Percentiles rank a stretch among this genome's conserved stretches.
These are phyloP conservation scores for Backusella sp. DNA, from an alignment of 192 early-diverging fungal genomes.

Conservation along the genomic window DNA sequence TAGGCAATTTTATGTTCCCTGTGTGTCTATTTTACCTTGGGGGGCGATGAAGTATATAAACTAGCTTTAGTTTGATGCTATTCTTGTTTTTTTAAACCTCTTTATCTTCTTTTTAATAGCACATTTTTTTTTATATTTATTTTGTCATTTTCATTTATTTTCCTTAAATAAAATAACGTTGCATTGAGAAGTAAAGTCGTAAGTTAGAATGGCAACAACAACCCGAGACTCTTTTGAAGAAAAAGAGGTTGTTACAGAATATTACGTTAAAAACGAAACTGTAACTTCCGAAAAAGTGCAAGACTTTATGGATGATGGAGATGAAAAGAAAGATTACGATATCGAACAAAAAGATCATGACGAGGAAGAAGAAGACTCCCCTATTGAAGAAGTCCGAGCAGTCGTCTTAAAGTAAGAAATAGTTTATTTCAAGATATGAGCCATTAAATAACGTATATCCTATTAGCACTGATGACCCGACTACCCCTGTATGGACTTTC, in stretches of 20 bases:
- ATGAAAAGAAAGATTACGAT: neutral
- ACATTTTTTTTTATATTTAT: neutral
- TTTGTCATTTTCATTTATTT: neutral
- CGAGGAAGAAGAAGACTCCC: constrained; percentile 39
- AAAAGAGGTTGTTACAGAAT: neutral
- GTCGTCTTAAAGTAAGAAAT: constrained; percentile 41
- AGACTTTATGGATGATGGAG: neutral
- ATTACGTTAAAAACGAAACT: neutral
- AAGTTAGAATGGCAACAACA: neutral
- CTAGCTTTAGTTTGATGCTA: neutral
- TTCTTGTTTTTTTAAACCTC: neutral
- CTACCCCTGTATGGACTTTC: constrained; percentile 48
- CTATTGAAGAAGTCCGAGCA: constrained; percentile 46
- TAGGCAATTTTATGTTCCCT: neutral
- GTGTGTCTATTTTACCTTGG: neutral
- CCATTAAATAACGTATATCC: neutral
- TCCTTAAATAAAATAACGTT: neutral
- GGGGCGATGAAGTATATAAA: neutral
- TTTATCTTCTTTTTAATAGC: neutral
- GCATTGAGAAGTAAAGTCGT: neutral
- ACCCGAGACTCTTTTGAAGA: constrained; percentile 2
- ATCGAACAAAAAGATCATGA: neutral
- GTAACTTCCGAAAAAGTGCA: constrained; percentile 8
- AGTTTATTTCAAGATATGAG: neutral
- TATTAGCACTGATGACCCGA: constrained; percentile 48